These are phyloP conservation scores for Magnolia sinica DNA, from an alignment of 164 flowering plant genomes.

Conservation along the genomic window DNA sequence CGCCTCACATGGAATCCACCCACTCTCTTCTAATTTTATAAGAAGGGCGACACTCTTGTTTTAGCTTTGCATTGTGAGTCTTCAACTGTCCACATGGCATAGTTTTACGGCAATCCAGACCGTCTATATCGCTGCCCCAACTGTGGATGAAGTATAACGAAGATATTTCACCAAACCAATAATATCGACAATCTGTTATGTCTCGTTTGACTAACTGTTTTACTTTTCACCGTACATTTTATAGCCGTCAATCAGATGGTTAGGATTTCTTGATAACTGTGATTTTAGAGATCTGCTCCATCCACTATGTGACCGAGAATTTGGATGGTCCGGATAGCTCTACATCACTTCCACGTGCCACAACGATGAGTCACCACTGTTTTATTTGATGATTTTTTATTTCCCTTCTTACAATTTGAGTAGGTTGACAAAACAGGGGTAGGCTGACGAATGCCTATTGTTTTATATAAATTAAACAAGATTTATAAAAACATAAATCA, in stretches of 20 bases:
- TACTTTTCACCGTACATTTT: not conserved
- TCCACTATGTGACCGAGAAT: too few species aligned
- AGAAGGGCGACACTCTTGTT: not conserved
- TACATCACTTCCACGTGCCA: not conserved
- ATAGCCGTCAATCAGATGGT: not conserved
- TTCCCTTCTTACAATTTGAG: not conserved
- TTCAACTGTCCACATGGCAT: not conserved
- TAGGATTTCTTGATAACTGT: not conserved
- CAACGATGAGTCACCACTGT: not conserved
- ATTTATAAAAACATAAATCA: not conserved
- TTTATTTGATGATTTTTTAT: not conserved
- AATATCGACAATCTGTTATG: too few species aligned
- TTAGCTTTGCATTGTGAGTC: not conserved
- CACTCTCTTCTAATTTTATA: not conserved
- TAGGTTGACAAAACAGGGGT: not conserved
- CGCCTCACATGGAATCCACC: not conserved
- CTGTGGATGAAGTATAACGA: not conserved
- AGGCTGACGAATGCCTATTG: not conserved
- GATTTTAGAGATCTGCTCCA: not conserved
- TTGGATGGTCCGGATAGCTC: not conserved
- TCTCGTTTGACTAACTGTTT: not conserved
- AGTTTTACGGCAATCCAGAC: not conserved
- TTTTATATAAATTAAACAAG: too few species aligned
- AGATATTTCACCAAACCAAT: not conserved
- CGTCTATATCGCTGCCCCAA: not conserved